Percentiles rank a stretch among this genome's conserved stretches.
These are phyloP conservation scores for Morella rubra DNA, from an alignment of 306 rosid genomes.

Conservation along the genomic window DNA sequence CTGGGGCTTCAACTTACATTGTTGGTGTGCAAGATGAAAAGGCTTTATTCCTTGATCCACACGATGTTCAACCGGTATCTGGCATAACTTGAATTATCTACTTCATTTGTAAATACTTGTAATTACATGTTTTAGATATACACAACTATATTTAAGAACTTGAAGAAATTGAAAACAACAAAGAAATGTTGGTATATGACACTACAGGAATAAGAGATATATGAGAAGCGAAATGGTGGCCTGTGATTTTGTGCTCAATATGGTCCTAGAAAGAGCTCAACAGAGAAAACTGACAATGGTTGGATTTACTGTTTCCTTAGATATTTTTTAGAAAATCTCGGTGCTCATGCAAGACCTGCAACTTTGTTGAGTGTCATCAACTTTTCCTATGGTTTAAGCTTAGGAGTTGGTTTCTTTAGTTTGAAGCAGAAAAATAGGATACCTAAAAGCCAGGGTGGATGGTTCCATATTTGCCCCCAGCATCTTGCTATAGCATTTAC, in stretches of 20 bases:
- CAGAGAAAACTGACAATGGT: background rate
- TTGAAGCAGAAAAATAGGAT: background rate
- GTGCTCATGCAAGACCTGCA: background rate
- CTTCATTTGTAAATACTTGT: constrained; percentile 2
- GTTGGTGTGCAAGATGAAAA: constrained; percentile 89
- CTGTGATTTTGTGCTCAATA: background rate
- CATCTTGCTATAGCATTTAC: background rate
- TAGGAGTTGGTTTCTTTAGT: background rate
- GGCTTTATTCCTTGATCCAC: constrained; percentile 95
- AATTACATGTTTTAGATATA: background rate
- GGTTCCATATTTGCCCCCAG: background rate
- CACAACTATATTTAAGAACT: background rate
- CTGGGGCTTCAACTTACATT: constrained; percentile 90
- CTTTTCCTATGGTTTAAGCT: background rate
- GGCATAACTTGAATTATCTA: constrained; percentile 7
- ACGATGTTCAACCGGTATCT: constrained; percentile 74
- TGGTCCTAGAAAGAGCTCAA: background rate
- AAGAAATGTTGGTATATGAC: background rate
- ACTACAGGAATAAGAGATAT: background rate
- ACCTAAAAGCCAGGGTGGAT: background rate
- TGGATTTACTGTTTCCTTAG: background rate
- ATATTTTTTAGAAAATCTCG: background rate
- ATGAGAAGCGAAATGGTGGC: background rate
- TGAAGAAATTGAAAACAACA: background rate
- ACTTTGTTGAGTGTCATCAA: background rate